Evolutionary conservation across 2,329 filamentous ascomycete genomes (phyloP).

Genomic region (Helotiales sp.): DNA sequence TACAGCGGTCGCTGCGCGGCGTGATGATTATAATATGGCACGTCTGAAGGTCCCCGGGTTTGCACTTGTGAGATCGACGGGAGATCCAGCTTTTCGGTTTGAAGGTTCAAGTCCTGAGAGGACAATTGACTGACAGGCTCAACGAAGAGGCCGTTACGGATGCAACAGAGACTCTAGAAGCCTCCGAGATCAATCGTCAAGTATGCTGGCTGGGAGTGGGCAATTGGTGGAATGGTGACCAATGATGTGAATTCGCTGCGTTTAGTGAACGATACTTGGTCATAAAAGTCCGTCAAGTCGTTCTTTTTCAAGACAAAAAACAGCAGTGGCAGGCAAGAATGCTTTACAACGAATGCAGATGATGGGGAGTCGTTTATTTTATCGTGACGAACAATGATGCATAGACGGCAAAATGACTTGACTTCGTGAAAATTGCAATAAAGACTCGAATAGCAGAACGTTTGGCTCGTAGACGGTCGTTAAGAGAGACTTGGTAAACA

Average conservation of each 20-base stretch:
- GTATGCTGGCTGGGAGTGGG: conserved; percentile 5
- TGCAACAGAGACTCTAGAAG: conserved; percentile 14
- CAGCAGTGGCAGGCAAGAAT: conserved; percentile 23
- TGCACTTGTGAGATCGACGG: conserved; percentile 84
- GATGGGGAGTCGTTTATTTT: conserved; percentile 35
- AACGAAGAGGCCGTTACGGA: conserved; percentile 32
- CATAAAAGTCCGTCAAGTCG: conserved; percentile 29
- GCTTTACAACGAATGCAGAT: conserved; percentile 37
- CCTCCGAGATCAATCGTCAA: conserved; percentile 5
- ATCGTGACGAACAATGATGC: conserved; percentile 38
- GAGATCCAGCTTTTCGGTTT: conserved; percentile 93
- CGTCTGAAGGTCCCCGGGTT: conserved; percentile 76
- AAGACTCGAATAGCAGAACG: conserved; percentile 43
- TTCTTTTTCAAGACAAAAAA: conserved; percentile 19
- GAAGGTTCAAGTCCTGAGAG: conserved; percentile 39
- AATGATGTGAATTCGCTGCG: conserved; percentile 17
- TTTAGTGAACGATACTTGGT: conserved; percentile 25
- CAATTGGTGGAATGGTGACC: not conserved
- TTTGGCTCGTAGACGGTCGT: conserved; percentile 52
- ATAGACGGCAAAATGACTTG: conserved; percentile 38
- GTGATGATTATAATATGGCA: conserved; percentile 71
- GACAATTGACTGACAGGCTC: conserved; percentile 39
- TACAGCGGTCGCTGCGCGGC: conserved; percentile 68
- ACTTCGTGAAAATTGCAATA: conserved; percentile 35
- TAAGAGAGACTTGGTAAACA: conserved; percentile 43